Evolutionary conservation across 139 green algal genomes (phyloP).

Genomic region (Deuterostichococcus epilithicus): DNA sequence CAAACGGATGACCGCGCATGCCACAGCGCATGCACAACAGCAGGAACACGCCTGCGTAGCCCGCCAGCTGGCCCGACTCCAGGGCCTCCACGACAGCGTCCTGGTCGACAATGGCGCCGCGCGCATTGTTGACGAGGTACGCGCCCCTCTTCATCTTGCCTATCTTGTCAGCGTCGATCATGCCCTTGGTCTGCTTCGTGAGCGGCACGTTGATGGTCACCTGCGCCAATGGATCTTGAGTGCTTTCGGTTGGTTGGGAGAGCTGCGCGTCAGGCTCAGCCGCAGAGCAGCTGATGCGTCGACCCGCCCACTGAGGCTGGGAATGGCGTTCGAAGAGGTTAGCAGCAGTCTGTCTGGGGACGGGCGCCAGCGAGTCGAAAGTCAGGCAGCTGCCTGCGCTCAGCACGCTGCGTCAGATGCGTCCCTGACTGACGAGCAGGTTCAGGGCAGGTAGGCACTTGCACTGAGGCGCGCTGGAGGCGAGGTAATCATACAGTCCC

Average conservation of each 20-base stretch:
- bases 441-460: too few species aligned
- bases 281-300: too few species aligned
- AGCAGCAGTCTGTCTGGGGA: too few species aligned
- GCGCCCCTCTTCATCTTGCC: slow-evolving; percentile 5
- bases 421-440: not conserved
- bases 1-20: not conserved
- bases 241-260: too few species aligned
- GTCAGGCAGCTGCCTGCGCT: not conserved
- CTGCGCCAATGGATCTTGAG: not conserved
- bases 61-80: not conserved
- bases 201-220: slow-evolving; percentile 3
- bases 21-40: not conserved
- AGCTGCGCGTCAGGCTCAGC: too few species aligned
- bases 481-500: too few species aligned
- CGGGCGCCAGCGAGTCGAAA: not conserved
- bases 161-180: not conserved
- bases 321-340: too few species aligned
- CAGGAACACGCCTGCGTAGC: not conserved
- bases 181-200: not conserved
- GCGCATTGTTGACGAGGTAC: slow-evolving; percentile 8
- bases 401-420: not conserved
- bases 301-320: too few species aligned
- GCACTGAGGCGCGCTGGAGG: too few species aligned
- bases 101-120: not conserved
- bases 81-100: slow-evolving; percentile 1